Percentiles rank a stretch among this genome's conserved stretches.
These are phyloP conservation scores for Suillus brevipes DNA, from an alignment of 768 basidiomycete genomes.

Conservation along the genomic window DNA sequence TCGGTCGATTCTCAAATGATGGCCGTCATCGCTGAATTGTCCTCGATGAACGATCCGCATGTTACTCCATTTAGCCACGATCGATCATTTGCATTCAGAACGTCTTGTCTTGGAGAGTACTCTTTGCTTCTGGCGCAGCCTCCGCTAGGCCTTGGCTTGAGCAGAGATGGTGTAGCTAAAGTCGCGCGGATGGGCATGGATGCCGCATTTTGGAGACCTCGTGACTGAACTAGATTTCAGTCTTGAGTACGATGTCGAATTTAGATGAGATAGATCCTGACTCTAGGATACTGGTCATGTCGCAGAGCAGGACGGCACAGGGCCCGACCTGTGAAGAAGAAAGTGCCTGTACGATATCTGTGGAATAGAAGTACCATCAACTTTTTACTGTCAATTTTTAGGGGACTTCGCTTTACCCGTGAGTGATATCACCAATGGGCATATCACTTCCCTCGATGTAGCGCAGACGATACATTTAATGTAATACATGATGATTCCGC, in stretches of 20 bases:
- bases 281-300: not conserved
- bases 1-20: not conserved
- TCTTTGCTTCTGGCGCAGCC: constrained; percentile 70
- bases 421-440: too few species aligned
- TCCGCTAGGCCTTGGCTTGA: constrained; percentile 71
- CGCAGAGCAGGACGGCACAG: too few species aligned
- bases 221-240: not conserved
- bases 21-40: not conserved
- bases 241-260: not conserved
- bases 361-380: too few species aligned
- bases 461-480: too few species aligned
- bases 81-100: not conserved
- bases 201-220: not conserved
- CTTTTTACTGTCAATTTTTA: too few species aligned
- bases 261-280: not conserved
- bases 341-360: not conserved
- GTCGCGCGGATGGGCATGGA: constrained; percentile 67
- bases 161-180: constrained; percentile 51
- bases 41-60: too few species aligned
- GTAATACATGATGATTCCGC: not conserved
- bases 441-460: too few species aligned
- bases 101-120: constrained; percentile 68
- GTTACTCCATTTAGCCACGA: too few species aligned
- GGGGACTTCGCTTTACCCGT: too few species aligned
- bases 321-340: not conserved